Percentiles rank a stretch among this genome's conserved stretches.
phyloP scores from a whole-genome alignment of 305 asterid genomes.

The Caryopteris hybrid region DNA sequence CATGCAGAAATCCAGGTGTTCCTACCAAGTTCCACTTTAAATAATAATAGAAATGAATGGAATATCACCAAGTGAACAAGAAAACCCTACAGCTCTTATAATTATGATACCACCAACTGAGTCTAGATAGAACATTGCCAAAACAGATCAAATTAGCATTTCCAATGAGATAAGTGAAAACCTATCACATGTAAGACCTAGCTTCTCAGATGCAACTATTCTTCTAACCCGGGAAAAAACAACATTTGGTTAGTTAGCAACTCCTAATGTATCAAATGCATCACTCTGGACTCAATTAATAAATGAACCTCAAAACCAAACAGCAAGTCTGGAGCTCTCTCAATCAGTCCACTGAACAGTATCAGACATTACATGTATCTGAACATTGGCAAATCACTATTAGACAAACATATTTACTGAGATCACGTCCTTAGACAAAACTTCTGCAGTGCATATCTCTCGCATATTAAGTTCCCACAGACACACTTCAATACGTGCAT shows the following conservation, averaged over 20 bases:
- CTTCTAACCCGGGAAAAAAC: neutral
- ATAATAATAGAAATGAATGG: neutral
- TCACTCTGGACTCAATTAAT: neutral
- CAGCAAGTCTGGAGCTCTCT: neutral
- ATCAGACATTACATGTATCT: neutral
- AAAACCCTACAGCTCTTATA: neutral
- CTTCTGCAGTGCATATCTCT: slow-evolving; percentile 2
- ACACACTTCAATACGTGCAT: neutral
- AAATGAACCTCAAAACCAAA: neutral
- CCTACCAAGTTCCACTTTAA: neutral
- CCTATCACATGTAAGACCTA: neutral
- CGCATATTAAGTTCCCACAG: neutral
- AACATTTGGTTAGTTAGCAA: neutral
- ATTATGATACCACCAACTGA: neutral
- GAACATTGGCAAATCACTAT: neutral
- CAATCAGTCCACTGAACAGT: neutral
- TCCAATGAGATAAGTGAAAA: neutral
- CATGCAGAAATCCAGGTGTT: neutral
- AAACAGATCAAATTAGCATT: neutral
- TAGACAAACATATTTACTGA: neutral
- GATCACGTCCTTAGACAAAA: neutral
- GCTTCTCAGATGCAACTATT: neutral
- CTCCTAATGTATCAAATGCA: neutral
- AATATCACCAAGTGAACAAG: slow-evolving; percentile 1
- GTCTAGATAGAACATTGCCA: neutral